A percentile compares a stretch with the other conserved stretches of the same genome.
These are phyloP conservation scores for Penicillium verhagenii DNA, from an alignment of 495 filamentous ascomycete species.

Conservation along the genomic window DNA sequence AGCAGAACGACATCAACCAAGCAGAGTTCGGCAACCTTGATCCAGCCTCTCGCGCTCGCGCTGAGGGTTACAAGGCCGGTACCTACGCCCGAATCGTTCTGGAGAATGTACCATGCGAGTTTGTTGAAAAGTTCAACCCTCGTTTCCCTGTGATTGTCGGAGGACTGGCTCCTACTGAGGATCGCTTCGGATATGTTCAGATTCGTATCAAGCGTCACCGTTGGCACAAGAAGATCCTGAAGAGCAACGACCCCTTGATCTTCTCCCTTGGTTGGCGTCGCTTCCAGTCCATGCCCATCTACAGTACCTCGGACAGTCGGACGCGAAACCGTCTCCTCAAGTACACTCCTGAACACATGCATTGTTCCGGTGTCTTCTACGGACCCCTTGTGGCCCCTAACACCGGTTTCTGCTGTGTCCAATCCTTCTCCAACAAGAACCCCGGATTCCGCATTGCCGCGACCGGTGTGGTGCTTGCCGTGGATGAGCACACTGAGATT, in stretches of 20 bases:
- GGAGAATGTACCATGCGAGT: slow-evolving; percentile 86
- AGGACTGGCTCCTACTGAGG: slow-evolving; percentile 85
- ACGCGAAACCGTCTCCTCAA: slow-evolving; percentile 97
- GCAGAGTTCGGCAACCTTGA: slow-evolving; percentile 86
- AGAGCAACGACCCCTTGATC: slow-evolving; percentile 94
- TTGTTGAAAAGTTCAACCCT: slow-evolving; percentile 82
- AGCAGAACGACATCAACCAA: slow-evolving; percentile 92
- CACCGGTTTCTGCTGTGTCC: slow-evolving; percentile 91
- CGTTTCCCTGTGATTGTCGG: slow-evolving; percentile 84
- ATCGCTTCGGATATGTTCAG: slow-evolving; percentile 93
- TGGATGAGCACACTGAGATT: slow-evolving; percentile 92
- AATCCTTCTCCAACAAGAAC: slow-evolving; percentile 82
- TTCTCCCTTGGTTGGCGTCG: slow-evolving; percentile 97
- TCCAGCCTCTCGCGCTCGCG: slow-evolving; percentile 69
- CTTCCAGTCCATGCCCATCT: slow-evolving; percentile 89
- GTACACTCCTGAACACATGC: slow-evolving; percentile 97
- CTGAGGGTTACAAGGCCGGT: slow-evolving; percentile 90
- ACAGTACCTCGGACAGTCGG: slow-evolving; percentile 90
- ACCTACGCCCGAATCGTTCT: slow-evolving; percentile 90
- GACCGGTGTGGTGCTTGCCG: slow-evolving; percentile 86
- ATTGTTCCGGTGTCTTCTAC: slow-evolving; percentile 94
- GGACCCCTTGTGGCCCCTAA: slow-evolving; percentile 93
- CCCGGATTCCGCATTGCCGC: slow-evolving; percentile 93
- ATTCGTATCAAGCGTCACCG: slow-evolving; percentile 93
- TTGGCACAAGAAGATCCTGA: slow-evolving; percentile 99